phyloP scores from a whole-genome alignment of 2,329 filamentous ascomycete species.

The Cordyceps cateniannulata region DNA sequence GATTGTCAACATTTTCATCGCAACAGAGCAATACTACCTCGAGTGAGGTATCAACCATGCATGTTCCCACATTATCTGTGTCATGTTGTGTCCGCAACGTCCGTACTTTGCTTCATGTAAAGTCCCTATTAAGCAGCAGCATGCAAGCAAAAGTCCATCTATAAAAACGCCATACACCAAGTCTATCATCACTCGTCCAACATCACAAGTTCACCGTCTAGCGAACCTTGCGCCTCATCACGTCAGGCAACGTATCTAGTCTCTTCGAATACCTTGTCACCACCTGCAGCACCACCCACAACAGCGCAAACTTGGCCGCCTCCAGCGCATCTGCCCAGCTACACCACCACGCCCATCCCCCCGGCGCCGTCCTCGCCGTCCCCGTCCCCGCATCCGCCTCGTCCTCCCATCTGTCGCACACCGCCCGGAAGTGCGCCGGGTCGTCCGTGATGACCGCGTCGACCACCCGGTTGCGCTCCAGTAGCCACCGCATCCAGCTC shows the following conservation, averaged over 20 bases:
- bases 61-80: too few species aligned
- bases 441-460: slow-evolving; percentile 87
- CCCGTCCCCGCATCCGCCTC: slow-evolving; percentile 25
- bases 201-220: background rate
- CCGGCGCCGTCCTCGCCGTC: background rate
- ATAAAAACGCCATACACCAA: background rate
- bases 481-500: slow-evolving; percentile 74
- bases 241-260: slow-evolving; percentile 1
- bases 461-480: slow-evolving; percentile 41
- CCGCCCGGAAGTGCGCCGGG: slow-evolving; percentile 58
- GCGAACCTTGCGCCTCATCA: background rate
- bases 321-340: background rate
- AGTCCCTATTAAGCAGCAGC: too few species aligned
- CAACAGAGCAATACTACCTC: too few species aligned
- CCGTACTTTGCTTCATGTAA: too few species aligned
- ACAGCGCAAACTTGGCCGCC: slow-evolving; percentile 2
- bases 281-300: slow-evolving; percentile 15
- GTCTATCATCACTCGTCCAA: background rate
- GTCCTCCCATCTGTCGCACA: slow-evolving; percentile 40
- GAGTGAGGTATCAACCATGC: too few species aligned
- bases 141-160: too few species aligned
- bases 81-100: too few species aligned
- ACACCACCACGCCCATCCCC: slow-evolving; percentile 14
- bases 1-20: too few species aligned
- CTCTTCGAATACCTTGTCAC: background rate